Conservation (phyloP, 306 rosid species). For the Prosopis cineraria region DNA sequence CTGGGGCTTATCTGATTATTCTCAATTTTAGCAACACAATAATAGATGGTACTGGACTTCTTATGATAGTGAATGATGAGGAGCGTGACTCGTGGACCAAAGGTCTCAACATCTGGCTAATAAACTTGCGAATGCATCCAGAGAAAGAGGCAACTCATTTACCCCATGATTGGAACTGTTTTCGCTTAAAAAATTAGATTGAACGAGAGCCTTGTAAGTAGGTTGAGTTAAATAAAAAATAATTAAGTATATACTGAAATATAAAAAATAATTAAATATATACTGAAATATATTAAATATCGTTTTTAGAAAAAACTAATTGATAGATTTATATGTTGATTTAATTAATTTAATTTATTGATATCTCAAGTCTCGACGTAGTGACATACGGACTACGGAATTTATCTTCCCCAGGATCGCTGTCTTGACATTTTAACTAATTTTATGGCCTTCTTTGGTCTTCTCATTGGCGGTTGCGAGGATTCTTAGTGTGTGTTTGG, state of each 20-base stretch:
- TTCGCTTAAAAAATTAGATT: neutral
- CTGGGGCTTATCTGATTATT: neutral
- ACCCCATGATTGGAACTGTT: neutral
- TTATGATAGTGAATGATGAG: neutral
- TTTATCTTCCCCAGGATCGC: neutral
- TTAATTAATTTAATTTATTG: too few relatives aligned
- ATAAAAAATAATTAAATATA: too few relatives aligned
- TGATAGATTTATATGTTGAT: too few relatives aligned
- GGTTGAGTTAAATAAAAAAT: neutral
- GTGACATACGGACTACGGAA: too few relatives aligned
- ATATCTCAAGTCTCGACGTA: too few relatives aligned
- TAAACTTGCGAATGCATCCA: neutral
- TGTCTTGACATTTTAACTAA: neutral
- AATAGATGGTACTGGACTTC: neutral
- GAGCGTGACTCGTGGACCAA: neutral
- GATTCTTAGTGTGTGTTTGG: too few relatives aligned
- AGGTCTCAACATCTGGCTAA: neutral
- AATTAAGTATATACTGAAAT: too few relatives aligned
- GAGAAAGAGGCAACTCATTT: neutral
- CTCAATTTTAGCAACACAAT: neutral
- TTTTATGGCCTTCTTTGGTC: neutral
- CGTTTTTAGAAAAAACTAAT: too few relatives aligned
- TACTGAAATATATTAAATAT: too few relatives aligned
- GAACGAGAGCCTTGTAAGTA: neutral
- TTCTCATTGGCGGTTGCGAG: too few relatives aligned